These are phyloP conservation scores for Aspergillus felis DNA, from an alignment of 2,329 filamentous ascomycete genomes.

Conservation along the genomic window DNA sequence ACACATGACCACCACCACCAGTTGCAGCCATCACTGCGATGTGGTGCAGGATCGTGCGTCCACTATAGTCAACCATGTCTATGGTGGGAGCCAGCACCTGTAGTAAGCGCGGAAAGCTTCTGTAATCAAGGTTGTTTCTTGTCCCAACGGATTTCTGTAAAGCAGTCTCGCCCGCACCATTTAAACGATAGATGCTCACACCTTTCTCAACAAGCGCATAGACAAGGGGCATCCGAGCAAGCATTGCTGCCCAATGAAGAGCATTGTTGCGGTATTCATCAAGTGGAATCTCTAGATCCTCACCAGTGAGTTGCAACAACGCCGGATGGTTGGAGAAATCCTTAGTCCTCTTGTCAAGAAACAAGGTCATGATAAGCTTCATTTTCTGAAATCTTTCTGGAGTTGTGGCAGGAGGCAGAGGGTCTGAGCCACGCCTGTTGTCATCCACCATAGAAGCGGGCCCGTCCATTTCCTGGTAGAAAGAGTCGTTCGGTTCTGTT, in stretches of 20 bases:
- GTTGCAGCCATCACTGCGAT: slow-evolving; percentile 95
- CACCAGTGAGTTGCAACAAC: slow-evolving; percentile 67
- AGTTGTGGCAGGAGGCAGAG: slow-evolving; percentile 50
- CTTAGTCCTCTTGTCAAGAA: slow-evolving; percentile 67
- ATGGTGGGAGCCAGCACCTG: slow-evolving; percentile 87
- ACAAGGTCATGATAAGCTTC: slow-evolving; percentile 74
- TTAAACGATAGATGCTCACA: slow-evolving; percentile 82
- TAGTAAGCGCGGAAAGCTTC: slow-evolving; percentile 83
- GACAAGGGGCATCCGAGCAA: slow-evolving; percentile 79
- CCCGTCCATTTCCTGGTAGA: slow-evolving; percentile 41
- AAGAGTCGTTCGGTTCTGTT: slow-evolving; percentile 46
- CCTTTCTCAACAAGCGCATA: slow-evolving; percentile 77
- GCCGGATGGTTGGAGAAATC: slow-evolving; percentile 73
- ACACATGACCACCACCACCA: slow-evolving; percentile 80
- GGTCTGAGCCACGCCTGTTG: slow-evolving; percentile 33
- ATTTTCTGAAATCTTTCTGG: slow-evolving; percentile 75
- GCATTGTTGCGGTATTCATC: slow-evolving; percentile 82
- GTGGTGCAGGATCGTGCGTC: slow-evolving; percentile 89
- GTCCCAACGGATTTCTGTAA: slow-evolving; percentile 89
- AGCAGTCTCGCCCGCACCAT: slow-evolving; percentile 84
- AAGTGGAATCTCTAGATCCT: slow-evolving; percentile 88
- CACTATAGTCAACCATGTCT: slow-evolving; percentile 82
- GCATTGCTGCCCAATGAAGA: slow-evolving; percentile 91
- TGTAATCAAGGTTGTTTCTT: slow-evolving; percentile 89
- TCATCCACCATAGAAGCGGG: slow-evolving; percentile 27